Evolutionary conservation across 495 filamentous ascomycete genomes (phyloP), one percentile per base, ranked within the genome.

Genomic region (Penicillium paxilli): DNA sequence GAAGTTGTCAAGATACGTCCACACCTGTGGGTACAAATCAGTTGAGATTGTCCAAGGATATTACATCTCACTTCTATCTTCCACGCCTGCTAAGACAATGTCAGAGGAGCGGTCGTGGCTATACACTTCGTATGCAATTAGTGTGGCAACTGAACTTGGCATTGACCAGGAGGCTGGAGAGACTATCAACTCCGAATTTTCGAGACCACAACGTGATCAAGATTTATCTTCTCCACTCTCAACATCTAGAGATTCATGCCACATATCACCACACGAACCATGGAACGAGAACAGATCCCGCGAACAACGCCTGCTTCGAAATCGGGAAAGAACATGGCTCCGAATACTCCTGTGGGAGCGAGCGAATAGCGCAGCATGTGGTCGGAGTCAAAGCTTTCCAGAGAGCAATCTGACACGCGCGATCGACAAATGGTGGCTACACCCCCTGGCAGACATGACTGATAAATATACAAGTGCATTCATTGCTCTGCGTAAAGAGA

Each of bases 11-110:
- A 73, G 76, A 25, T 73, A 83, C 48, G 76, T 86, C 30, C 80
- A 84, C 47, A 65, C 71, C 0, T 76, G 77, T 44, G 76, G 83
- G 4, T 77, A 78, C 55, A 82, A 84, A 25, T 87, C 85, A 6
- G 82, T 85, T 4, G 85, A 88, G 57, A 85, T 88, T 44, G 78
- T 87, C 0, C 59, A 68, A 49, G 62, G 65, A 16, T 68, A 68
- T 33, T 68, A 68, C 45, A 68, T 68, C 12, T 65, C 62, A 2
- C 30, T 68, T 1, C 32, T 65, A 0, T 68, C 65, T 3, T 62
- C 65, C 2, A 65, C 59, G 9, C 65, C 62, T 2, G 62, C 65
- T 5, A 53, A 54, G n/a, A 51, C 57, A 16, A 16, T 65, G 7
- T 49, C 57, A 0, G 52, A 68, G 19, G 65, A 68, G 20, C 57